Evolutionary conservation across 2,329 filamentous ascomycete genomes (phyloP), one percentile per base, ranked within the genome.

Genomic region (Colletotrichum shisoi): DNA sequence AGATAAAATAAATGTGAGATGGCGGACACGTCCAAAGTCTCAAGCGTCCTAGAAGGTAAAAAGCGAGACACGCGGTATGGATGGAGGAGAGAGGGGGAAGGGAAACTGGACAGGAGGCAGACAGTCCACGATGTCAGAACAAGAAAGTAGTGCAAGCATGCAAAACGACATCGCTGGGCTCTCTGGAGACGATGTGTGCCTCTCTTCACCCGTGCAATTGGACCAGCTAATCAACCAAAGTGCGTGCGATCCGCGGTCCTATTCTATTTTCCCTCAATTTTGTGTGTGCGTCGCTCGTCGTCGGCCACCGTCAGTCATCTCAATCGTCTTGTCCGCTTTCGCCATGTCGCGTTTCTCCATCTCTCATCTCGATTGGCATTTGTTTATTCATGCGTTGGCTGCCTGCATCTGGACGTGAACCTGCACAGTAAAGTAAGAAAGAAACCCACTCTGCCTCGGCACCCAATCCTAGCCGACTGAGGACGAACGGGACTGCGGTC

Each of bases 311-410:
- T 34, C 34, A 15, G 42, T 40, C 54, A 24, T 57, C 48, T 17
- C 39, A 44, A 27, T 46, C 54, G 27, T 46, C 49, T 31, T 34
- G 42, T 24, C 34, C 37, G 49, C 27, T 37, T n/a, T 21, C 49
- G 49, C 52, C 52, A 27, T 58, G 19, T 21, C 27, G 27, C 27
- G 27, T 31, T 57, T 51, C 52, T 46, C 45, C 57, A 42, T 60
- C 34, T 17, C 40, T 67, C 60, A 67, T 67, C 61, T 67, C 60
- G 39, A 67, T 63, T 54, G 60, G 53, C 45, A 67, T 67, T 63
- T 67, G 64, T 67, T 67, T 64, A 64, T 67, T 67, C 60, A 67
- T 67, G 64, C 64, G 64, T 58, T 21, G 37, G 34, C 8, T 31
- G n/a, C 21, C 31, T 39, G 13, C 17, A 39, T 12, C 27, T 46